Conservation (phyloP, 768 basidiomycete species). For the Gymnopilus junonius region DNA sequence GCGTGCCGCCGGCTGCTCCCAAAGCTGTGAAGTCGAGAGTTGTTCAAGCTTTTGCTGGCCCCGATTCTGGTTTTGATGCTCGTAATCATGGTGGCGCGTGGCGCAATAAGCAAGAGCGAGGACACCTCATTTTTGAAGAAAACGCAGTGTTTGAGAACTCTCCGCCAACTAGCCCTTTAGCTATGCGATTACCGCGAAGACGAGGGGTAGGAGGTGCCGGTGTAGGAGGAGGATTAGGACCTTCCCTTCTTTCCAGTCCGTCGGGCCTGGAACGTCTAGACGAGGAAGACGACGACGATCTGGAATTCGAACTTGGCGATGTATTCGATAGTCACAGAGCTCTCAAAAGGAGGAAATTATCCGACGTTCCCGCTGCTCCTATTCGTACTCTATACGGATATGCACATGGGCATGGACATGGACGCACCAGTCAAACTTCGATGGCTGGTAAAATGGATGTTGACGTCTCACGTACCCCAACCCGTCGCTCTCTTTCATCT, state of each 20-base stretch:
- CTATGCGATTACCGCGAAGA: slow-evolving; percentile 28
- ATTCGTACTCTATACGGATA: slow-evolving; percentile 7
- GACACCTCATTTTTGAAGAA: slow-evolving; percentile 15
- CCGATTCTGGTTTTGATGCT: slow-evolving; percentile 4
- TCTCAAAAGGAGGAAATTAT: slow-evolving; percentile 26
- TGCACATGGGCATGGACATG: not conserved
- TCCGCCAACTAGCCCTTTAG: slow-evolving; percentile 43
- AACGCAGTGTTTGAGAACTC: slow-evolving; percentile 14
- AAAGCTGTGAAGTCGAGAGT: slow-evolving; percentile 30
- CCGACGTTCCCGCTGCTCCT: slow-evolving; percentile 6
- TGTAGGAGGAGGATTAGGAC: too few species aligned
- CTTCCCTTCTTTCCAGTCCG: slow-evolving; percentile 30
- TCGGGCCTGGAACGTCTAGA: slow-evolving; percentile 21
- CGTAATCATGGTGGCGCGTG: too few species aligned
- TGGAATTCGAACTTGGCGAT: slow-evolving; percentile 17
- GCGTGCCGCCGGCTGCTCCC: slow-evolving; percentile 40
- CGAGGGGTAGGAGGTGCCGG: slow-evolving; percentile 13
- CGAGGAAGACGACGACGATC: slow-evolving; percentile 24
- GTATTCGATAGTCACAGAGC: slow-evolving; percentile 18
- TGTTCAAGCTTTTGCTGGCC: not conserved
- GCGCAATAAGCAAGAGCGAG: too few species aligned
- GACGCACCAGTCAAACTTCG: too few species aligned
- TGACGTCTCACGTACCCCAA: not conserved
- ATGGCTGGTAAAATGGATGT: too few species aligned
- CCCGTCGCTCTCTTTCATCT: not conserved